Evolutionary conservation across 2,329 filamentous ascomycete species (phyloP).

Genomic region (Xylariaceae sp.): DNA sequence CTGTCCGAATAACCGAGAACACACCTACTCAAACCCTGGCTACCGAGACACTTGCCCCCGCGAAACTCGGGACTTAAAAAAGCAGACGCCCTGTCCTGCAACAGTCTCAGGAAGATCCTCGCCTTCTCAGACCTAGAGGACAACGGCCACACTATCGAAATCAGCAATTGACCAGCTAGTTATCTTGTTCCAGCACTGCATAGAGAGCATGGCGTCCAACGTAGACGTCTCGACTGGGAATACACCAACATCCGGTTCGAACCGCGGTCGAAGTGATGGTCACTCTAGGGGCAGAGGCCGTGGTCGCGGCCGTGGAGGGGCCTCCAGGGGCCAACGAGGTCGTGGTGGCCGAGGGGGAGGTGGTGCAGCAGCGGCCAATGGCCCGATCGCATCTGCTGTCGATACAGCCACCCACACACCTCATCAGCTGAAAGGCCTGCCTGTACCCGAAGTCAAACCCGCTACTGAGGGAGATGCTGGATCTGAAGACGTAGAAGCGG

Average conservation of each 20-base stretch:
- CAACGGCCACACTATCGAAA: no score
- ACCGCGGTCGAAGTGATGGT: slow-evolving; percentile 27
- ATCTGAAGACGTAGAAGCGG: slow-evolving; percentile 61
- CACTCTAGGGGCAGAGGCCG: slow-evolving; percentile 36
- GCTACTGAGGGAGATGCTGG: slow-evolving; percentile 27
- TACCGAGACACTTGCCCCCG: no score
- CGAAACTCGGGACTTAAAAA: no score
- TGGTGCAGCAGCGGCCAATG: background rate
- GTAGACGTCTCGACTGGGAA: slow-evolving; percentile 4
- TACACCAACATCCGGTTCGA: slow-evolving; percentile 13
- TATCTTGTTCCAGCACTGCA: no score
- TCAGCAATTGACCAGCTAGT: no score
- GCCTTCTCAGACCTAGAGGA: no score
- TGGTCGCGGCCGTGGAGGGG: slow-evolving; percentile 40
- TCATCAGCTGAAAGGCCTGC: slow-evolving; percentile 3
- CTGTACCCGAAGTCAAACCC: slow-evolving; percentile 7
- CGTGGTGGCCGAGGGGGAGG: slow-evolving; percentile 23
- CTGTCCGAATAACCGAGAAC: no score
- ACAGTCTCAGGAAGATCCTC: no score
- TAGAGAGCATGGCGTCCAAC: no score
- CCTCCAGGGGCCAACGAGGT: slow-evolving; percentile 29
- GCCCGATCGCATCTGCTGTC: slow-evolving; percentile 11
- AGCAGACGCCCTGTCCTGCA: no score
- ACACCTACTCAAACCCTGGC: no score
- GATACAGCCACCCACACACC: slow-evolving; percentile 4